These are phyloP conservation scores for Chimonanthus salicifolius DNA, from an alignment of 164 flowering plant species.

Conservation along the genomic window DNA sequence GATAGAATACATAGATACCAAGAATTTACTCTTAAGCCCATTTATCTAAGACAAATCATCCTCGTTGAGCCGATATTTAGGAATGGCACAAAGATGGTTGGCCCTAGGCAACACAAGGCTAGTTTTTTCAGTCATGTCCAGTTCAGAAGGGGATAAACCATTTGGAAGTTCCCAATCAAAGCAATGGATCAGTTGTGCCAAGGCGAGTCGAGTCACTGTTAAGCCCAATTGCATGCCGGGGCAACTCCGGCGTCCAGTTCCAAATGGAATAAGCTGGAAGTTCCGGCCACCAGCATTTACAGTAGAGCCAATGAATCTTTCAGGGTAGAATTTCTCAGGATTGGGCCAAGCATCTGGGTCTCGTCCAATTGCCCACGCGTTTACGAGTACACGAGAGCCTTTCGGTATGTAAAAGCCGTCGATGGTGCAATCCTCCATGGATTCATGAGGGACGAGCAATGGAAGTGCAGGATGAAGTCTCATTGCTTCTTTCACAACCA, in stretches of 20 bases:
- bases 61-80: slow-evolving; percentile 13
- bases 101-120: slow-evolving; percentile 13
- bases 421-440: slow-evolving; percentile 18
- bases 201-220: slow-evolving; percentile 1
- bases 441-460: slow-evolving; percentile 25
- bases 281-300: slow-evolving; percentile 13
- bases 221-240: slow-evolving; percentile 20
- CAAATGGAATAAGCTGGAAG: slow-evolving; percentile 20
- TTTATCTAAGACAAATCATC: background rate
- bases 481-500: slow-evolving; percentile 29
- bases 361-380: slow-evolving; percentile 27
- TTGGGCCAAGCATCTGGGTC: slow-evolving; percentile 25
- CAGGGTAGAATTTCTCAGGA: slow-evolving; percentile 20
- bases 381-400: slow-evolving; percentile 24
- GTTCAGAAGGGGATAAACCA: slow-evolving; percentile 11
- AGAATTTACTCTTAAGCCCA: no score
- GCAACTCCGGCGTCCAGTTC: slow-evolving; percentile 19
- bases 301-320: slow-evolving; percentile 12
- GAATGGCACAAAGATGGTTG: slow-evolving; percentile 12
- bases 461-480: slow-evolving; percentile 32
- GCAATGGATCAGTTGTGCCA: slow-evolving; percentile 24
- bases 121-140: slow-evolving; percentile 21
- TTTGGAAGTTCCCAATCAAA: slow-evolving; percentile 16
- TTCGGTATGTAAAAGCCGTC: slow-evolving; percentile 19
- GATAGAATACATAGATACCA: no score